Evolutionary conservation across 768 basidiomycete genomes (phyloP).

Genomic region (Leccinellum albellum): DNA sequence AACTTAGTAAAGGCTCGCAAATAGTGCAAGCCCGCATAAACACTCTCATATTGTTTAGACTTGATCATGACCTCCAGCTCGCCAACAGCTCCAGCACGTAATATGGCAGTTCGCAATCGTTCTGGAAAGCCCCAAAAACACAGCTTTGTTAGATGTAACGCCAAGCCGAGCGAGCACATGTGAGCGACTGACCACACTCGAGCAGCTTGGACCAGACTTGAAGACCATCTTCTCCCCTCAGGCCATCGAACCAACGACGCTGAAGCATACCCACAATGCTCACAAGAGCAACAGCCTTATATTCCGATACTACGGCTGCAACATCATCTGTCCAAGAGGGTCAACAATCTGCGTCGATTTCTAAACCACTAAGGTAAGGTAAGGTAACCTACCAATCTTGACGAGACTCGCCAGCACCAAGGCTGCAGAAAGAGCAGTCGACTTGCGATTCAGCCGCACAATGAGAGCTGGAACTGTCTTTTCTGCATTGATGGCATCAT

Average conservation of each 20-base stretch:
- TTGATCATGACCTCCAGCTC: conserved; percentile 15
- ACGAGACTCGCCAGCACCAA: conserved; percentile 13
- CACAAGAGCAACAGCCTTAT: neutral
- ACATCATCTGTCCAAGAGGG: conserved; percentile 14
- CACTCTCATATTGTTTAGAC: neutral
- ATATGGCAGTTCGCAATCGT: conserved; percentile 11
- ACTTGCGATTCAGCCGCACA: conserved; percentile 12
- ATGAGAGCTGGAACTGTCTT: conserved; percentile 17
- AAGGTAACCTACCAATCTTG: conserved; percentile 16
- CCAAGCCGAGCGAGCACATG: too few relatives aligned
- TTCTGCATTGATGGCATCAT: conserved; percentile 9
- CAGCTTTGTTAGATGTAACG: neutral
- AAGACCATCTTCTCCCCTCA: conserved; percentile 25
- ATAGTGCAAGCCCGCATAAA: conserved; percentile 23
- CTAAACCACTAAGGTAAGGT: neutral
- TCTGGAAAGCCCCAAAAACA: conserved; percentile 6
- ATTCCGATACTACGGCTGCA: conserved; percentile 3
- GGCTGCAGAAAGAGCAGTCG: conserved; percentile 18
- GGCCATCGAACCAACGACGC: conserved; percentile 28
- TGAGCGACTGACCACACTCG: conserved; percentile 16
- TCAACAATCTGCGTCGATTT: neutral
- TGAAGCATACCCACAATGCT: conserved; percentile 21
- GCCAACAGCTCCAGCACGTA: conserved; percentile 12
- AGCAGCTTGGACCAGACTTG: conserved; percentile 17
- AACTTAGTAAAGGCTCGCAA: conserved; percentile 17